Evolutionary conservation across 148 eudicot species (phyloP).

Genomic region (Cornus controversa): DNA sequence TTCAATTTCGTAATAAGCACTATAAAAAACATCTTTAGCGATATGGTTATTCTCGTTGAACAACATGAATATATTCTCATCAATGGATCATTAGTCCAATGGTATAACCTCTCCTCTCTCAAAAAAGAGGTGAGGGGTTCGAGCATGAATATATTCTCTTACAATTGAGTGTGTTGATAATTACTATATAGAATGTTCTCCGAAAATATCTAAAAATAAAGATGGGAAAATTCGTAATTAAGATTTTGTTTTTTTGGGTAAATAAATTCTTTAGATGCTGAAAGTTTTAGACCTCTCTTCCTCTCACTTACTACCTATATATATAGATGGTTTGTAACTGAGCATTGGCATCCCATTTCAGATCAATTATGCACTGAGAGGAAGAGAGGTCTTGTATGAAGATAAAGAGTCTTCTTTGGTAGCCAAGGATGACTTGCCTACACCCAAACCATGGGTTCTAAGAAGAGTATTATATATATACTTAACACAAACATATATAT

Average conservation of each 20-base stretch:
- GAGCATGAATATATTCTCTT: too few relatives aligned
- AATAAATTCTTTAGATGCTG: not conserved
- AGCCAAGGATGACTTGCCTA: constrained; percentile 26
- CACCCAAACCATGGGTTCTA: not conserved
- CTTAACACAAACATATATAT: too few relatives aligned
- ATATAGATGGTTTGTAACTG: not conserved
- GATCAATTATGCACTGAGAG: not conserved
- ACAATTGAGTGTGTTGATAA: too few relatives aligned
- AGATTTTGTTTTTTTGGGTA: too few relatives aligned
- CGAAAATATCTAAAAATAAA: too few relatives aligned
- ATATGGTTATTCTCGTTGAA: not conserved
- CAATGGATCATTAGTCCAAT: too few relatives aligned
- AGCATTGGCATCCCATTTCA: too few relatives aligned
- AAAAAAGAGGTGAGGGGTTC: too few relatives aligned
- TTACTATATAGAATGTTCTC: not conserved
- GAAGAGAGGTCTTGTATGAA: constrained; percentile 16
- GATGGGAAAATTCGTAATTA: too few relatives aligned
- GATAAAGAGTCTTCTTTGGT: constrained; percentile 15
- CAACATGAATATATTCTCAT: not conserved
- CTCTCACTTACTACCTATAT: not conserved
- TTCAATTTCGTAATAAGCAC: not conserved
- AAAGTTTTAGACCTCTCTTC: not conserved
- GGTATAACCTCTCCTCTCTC: too few relatives aligned
- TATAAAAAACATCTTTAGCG: not conserved
- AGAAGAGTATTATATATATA: too few relatives aligned